Conservation (phyloP, 1,139 yeast species). For the Taphrina flavorubra region DNA sequence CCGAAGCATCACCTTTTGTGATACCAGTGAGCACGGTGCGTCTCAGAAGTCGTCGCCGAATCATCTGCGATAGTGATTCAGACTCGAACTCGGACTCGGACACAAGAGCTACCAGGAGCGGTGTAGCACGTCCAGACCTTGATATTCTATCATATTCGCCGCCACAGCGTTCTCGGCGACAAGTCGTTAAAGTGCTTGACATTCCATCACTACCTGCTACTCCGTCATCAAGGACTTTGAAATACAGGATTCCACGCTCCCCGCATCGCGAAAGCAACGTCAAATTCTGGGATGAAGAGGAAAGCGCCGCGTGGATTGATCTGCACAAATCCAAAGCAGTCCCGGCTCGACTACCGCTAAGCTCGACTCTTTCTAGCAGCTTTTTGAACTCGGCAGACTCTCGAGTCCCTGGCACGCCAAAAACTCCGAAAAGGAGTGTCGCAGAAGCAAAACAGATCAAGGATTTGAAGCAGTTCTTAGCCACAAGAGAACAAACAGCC, state of each 20-base stretch:
- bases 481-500: neutral
- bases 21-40: neutral
- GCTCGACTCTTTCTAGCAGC: neutral
- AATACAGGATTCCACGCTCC: slow-evolving; percentile 13
- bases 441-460: neutral
- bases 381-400: neutral
- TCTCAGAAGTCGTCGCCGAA: slow-evolving; percentile 2
- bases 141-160: slow-evolving; percentile 21
- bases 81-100: slow-evolving; percentile 4
- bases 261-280: slow-evolving; percentile 22
- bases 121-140: neutral
- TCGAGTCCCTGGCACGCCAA: neutral
- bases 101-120: neutral
- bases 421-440: neutral
- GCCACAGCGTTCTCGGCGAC: slow-evolving; percentile 3
- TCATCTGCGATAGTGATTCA: slow-evolving; percentile 9
- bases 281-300: slow-evolving; percentile 26
- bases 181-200: slow-evolving; percentile 11
- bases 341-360: neutral
- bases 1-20: neutral
- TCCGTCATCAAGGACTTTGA: neutral
- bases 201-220: neutral
- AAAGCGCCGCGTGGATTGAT: slow-evolving; percentile 2
- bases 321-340: neutral
- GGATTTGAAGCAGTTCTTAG: neutral